Evolutionary conservation across 2,329 filamentous ascomycete species (phyloP), one percentile per base, ranked within the genome.

Genomic region (Zalaria sp.): DNA sequence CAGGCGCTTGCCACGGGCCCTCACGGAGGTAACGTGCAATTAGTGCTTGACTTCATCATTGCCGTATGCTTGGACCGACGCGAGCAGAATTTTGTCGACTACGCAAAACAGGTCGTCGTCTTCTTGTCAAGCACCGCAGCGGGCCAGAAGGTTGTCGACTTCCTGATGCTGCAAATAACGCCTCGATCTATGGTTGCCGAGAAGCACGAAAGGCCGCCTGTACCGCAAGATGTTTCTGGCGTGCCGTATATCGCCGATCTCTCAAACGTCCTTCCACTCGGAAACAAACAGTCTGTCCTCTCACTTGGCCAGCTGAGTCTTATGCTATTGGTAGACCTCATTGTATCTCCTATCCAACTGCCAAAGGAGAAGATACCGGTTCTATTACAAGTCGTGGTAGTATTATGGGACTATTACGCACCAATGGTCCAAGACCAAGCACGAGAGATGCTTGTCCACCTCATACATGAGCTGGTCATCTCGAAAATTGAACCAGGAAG

Each of bases 141-240:
- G 2, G 88, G 88, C 1, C 81, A 84, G 38, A 93, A 93, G 54
- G 88, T 98, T 3, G 81, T 98, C 7, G 91, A 98, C 49, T 95
- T 95, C 51, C 71, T 98, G 42, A 67, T 96, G 27, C 72, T 93
- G 62, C 87, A 95, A 49, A 87, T 98, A 47, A 84, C 78, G 0
- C 89, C 93, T 1, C 93, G 91, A 59, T 83, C 87, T n/a, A 96
- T 98, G 89, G 87, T 95, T 6, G 85, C 87, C 51, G 83, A 93
- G 56, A 93, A 89, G 60, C 72, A 76, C 46, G 76, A 81, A 37
- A 72, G 77, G 1, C 65, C 78, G 10, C 75, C 77, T 6, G 71
- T 80, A 5, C 84, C 86, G 2, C 73, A 81, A 1, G 88, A 95
- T 54, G 74, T 80, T 41, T 72, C 70, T 45, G 73, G 73, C 40